phyloP scores from a whole-genome alignment of 1,284 basidiomycete species.

The Neonothopanus nambi region DNA sequence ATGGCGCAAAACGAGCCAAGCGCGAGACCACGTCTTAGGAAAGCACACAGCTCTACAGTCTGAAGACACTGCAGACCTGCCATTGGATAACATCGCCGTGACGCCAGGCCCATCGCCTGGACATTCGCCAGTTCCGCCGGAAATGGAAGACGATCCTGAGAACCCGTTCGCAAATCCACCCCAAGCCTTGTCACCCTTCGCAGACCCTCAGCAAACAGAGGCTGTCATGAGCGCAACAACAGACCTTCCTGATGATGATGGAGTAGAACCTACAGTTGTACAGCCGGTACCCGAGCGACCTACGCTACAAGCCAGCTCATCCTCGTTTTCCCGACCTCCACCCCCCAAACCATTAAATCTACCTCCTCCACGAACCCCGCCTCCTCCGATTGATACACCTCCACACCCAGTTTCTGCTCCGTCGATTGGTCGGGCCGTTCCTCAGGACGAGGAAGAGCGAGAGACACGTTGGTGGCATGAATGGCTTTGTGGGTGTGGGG shows the following conservation, averaged over 20 bases:
- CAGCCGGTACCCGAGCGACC: slow-evolving; percentile 21
- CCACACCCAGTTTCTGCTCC: slow-evolving; percentile 44
- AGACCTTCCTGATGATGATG: slow-evolving; percentile 7
- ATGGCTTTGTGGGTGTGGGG: slow-evolving; percentile 76
- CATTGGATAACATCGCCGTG: slow-evolving; percentile 50
- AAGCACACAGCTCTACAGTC: slow-evolving; percentile 47
- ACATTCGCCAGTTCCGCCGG: slow-evolving; percentile 39
- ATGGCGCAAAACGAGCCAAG: slow-evolving; percentile 38
- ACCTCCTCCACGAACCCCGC: slow-evolving; percentile 57
- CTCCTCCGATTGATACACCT: slow-evolving; percentile 42
- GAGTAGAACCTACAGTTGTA: neutral
- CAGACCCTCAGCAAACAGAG: slow-evolving; percentile 19
- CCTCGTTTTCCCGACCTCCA: slow-evolving; percentile 28
- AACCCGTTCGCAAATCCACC: slow-evolving; percentile 57
- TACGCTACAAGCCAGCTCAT: slow-evolving; percentile 21
- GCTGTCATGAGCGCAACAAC: slow-evolving; percentile 32
- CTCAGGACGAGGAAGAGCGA: slow-evolving; percentile 30
- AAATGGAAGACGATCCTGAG: slow-evolving; percentile 21
- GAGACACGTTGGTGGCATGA: slow-evolving; percentile 78
- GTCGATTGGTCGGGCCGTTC: slow-evolving; percentile 23
- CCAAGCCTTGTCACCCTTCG: slow-evolving; percentile 23
- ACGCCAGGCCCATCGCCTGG: slow-evolving; percentile 38
- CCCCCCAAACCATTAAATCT: slow-evolving; percentile 58
- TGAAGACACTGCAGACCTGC: slow-evolving; percentile 49
- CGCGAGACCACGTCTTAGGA: slow-evolving; percentile 37